A percentile compares a stretch with the other conserved stretches of the same genome.
phyloP scores from a whole-genome alignment of 495 filamentous ascomycete species.

The Cudoniella acicularis region DNA sequence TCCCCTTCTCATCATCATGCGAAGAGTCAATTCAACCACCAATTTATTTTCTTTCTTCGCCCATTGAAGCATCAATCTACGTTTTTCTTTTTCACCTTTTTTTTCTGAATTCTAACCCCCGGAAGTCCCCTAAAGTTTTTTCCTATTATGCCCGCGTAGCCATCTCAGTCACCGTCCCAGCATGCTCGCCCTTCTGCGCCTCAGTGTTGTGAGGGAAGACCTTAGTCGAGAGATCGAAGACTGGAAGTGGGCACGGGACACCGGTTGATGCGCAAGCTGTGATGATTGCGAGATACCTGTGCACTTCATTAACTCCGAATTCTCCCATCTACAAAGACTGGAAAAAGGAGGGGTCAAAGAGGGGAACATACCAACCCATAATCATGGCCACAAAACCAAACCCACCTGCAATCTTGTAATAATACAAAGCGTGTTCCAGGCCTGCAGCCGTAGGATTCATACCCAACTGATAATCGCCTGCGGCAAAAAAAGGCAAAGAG shows the following conservation, averaged over 20 bases:
- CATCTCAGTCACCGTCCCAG: not conserved
- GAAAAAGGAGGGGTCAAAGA: not conserved
- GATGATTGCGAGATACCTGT: slow-evolving; percentile 3
- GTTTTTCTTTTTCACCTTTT: too few relatives aligned
- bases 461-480: slow-evolving; percentile 7
- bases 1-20: too few relatives aligned
- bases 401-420: slow-evolving; percentile 16
- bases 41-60: too few relatives aligned
- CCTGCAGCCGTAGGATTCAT: slow-evolving; percentile 8
- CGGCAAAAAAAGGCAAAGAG: slow-evolving; percentile 7
- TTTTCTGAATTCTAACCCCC: too few relatives aligned
- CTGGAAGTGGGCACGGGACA: slow-evolving; percentile 11
- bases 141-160: not conserved
- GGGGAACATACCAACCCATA: slow-evolving; percentile 9
- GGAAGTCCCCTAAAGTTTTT: too few relatives aligned
- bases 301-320: too few relatives aligned
- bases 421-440: slow-evolving; percentile 4
- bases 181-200: slow-evolving; percentile 8
- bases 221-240: slow-evolving; percentile 10
- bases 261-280: slow-evolving; percentile 11
- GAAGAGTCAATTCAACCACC: too few relatives aligned
- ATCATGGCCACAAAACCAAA: slow-evolving; percentile 17
- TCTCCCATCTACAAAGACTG: too few relatives aligned
- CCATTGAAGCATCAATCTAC: too few relatives aligned
- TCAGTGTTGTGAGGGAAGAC: slow-evolving; percentile 1